These are phyloP conservation scores for Trichoderma arundinaceum DNA, from an alignment of 2,329 filamentous ascomycete species.

Conservation along the genomic window DNA sequence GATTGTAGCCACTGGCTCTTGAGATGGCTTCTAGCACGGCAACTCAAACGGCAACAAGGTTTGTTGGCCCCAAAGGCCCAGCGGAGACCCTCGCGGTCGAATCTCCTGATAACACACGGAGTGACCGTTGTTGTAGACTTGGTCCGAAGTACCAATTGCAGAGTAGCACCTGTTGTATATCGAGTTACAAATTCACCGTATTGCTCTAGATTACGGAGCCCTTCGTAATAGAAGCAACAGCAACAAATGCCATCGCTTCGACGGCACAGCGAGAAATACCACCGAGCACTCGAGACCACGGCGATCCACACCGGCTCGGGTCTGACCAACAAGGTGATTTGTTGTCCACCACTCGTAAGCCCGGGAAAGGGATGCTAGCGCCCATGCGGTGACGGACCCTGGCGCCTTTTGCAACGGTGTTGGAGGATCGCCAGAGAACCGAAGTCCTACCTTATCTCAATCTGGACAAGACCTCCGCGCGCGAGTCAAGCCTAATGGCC, in stretches of 20 bases:
- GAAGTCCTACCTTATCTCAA: slow-evolving; percentile 18
- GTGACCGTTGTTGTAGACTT: background rate
- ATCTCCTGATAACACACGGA: background rate
- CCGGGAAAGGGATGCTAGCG: slow-evolving; percentile 19
- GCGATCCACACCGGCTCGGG: slow-evolving; percentile 10
- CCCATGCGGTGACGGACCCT: slow-evolving; percentile 28
- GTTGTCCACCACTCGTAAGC: slow-evolving; percentile 18
- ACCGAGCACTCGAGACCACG: slow-evolving; percentile 23
- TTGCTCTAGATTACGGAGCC: background rate
- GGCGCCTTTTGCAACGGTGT: slow-evolving; percentile 9
- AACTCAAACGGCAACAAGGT: slow-evolving; percentile 17
- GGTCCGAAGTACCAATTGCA: slow-evolving; percentile 6
- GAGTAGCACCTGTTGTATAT: slow-evolving; percentile 1
- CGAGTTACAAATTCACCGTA: slow-evolving; percentile 5
- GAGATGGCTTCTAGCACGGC: background rate
- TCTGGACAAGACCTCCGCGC: slow-evolving; percentile 28
- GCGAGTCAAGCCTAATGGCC: slow-evolving; percentile 26
- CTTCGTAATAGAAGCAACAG: background rate
- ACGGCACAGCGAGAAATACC: slow-evolving; percentile 14
- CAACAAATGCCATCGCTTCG: slow-evolving; percentile 1
- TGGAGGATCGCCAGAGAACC: slow-evolving; percentile 27
- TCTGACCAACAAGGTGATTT: slow-evolving; percentile 18
- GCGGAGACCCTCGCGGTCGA: background rate
- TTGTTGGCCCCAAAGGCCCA: background rate
- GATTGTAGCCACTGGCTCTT: slow-evolving; percentile 4